Evolutionary conservation across 352 stramenopile genomes (phyloP), one percentile per base, ranked within the genome.

Genomic region (Elongisporangium anandrum): DNA sequence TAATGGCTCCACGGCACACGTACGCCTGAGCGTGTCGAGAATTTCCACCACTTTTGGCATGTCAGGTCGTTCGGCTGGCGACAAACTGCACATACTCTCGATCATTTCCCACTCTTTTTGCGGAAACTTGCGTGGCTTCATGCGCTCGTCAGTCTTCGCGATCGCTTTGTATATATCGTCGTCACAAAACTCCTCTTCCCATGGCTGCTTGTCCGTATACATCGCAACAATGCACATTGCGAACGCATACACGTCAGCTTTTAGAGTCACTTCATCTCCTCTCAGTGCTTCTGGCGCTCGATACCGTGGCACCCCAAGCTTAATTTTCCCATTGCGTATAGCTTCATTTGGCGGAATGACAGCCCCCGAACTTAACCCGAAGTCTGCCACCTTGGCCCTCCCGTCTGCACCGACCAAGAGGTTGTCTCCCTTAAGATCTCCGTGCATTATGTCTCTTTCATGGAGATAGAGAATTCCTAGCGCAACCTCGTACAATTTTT

Each of bases 371-470:
- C 50, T 54, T 22, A 54, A 29, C 34, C 50, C 50, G 50, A 54
- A 54, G 34, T 54, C 8, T 8, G 50, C 20, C 17, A 54, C 17
- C 50, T 54, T 54, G 1, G 50, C 50, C 6, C 17, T 29, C 16
- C 50, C 50, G 2, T 54, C 50, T 38, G 17, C 3, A 15, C 50
- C 50, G 10, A 54, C 50, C 50, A 54, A 54, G 1, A 54, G 24
- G 34, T 54, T 54, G 50, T 54, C 20, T 29, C 17, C 50, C 50
- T 54, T 54, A 9, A 54, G 50, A 54, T 54, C 50, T 8, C 17
- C 50, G 20, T 54, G 50, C 19, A 54, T 29, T 19, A 54, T 54
- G 8, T 22, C 50, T 8, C 34, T 38, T 24, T 54, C 20, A 29
- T 54, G 50, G 1, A 54, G 20, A 29, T 54, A 54, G 17, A 38